These are phyloP conservation scores for Aquanectria penicillioides DNA, from an alignment of 2,329 filamentous ascomycete species.

Conservation along the genomic window DNA sequence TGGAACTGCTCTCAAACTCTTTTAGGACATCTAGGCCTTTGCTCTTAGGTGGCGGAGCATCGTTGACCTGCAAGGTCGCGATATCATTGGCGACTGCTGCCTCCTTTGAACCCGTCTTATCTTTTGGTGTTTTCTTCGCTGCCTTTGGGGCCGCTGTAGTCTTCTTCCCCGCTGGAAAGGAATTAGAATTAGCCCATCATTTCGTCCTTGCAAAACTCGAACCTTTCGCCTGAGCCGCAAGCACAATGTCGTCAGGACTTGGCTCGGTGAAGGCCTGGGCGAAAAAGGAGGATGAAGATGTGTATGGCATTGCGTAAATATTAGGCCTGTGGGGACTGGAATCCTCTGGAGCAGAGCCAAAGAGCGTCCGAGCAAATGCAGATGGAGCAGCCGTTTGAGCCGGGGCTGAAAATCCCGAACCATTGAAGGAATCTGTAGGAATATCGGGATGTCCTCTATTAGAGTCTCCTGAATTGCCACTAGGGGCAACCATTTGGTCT, in stretches of 20 bases:
- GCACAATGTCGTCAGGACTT: slow-evolving; percentile 90
- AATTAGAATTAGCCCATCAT: slow-evolving; percentile 64
- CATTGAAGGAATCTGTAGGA: neutral
- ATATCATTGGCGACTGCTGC: slow-evolving; percentile 43
- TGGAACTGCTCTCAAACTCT: slow-evolving; percentile 79
- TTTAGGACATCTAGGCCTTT: slow-evolving; percentile 88
- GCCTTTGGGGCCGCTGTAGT: slow-evolving; percentile 51
- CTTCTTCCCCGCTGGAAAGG: slow-evolving; percentile 63
- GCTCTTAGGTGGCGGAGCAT: slow-evolving; percentile 67
- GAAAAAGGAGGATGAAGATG: slow-evolving; percentile 59
- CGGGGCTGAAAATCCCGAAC: neutral
- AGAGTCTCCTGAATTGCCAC: neutral
- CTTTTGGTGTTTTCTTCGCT: slow-evolving; percentile 53
- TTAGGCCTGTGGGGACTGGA: slow-evolving; percentile 43
- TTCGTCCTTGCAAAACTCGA: slow-evolving; percentile 67
- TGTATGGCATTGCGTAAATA: slow-evolving; percentile 59
- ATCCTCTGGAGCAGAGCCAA: slow-evolving; percentile 53
- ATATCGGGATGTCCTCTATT: neutral
- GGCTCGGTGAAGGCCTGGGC: slow-evolving; percentile 80
- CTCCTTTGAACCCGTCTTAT: slow-evolving; percentile 40
- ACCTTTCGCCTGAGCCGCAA: slow-evolving; percentile 90
- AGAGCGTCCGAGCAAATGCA: slow-evolving; percentile 64
- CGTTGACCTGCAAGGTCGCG: slow-evolving; percentile 55
- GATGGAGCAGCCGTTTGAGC: slow-evolving; percentile 53
- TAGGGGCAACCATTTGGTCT: neutral